Evolutionary conservation across 352 stramenopile species (phyloP), one percentile per base, ranked within the genome.

Genomic region (Discostella stelligera): DNA sequence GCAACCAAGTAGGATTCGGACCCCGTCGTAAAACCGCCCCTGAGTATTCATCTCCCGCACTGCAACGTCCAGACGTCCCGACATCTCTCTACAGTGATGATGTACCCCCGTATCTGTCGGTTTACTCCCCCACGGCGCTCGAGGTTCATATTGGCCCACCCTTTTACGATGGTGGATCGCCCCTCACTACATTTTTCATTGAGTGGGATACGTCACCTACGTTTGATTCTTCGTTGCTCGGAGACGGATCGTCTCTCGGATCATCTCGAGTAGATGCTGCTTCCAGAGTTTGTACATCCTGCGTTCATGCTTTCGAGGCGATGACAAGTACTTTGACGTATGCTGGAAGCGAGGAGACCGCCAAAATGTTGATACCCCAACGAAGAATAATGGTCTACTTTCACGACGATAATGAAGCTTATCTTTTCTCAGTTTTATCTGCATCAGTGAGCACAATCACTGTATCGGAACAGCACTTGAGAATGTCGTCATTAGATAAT

Each of bases 131-230:
- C n/a, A 83, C 75, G 32, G 69, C 72, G 20, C 71, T 90, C 30
- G 23, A 82, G 65, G 82, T 90, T n/a, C 66, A 88, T 30, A 79
- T 90, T 89, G 93, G 88, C n/a, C 89, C 96, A 27, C 94, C 95
- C 5, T 54, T 80, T 1, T 98, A 94, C 74, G 94, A 97, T 69
- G 95, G 95, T n/a, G 95, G 95, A 68, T 89, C 86, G 61, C 67
- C 83, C 10, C 90, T 98, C 48, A 96, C 93, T n/a, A 94, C 95
- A 67, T 98, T 98, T 66, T 89, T 94, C 1, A 82, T 98, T 27
- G 94, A 98, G 79, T 98, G 95, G 95, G 96, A 98, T 64, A 66
- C 77, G 9, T 85, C 74, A 4, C 82, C 90, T 4, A 90, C 83
- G n/a, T 98, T 98, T 74, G 86, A 92, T 60, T 95, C 90, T 3